phyloP scores from a whole-genome alignment of 2,329 filamentous ascomycete genomes.

The Cercospora brassicicola region DNA sequence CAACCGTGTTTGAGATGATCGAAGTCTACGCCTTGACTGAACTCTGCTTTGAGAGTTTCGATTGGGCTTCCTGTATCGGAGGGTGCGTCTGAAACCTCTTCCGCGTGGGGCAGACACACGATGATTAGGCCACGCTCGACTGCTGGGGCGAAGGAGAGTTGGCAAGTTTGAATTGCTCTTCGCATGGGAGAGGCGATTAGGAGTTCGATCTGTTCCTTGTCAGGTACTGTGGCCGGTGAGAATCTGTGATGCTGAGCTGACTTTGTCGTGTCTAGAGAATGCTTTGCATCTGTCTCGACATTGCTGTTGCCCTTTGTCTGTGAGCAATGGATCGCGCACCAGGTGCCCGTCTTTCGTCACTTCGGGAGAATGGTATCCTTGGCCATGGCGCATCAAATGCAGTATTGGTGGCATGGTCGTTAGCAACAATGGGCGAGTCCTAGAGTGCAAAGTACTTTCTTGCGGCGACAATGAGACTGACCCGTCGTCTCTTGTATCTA shows the following conservation, averaged over 20 bases:
- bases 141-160: conserved; percentile 29
- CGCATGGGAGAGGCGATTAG: conserved; percentile 35
- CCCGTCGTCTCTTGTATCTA: background rate
- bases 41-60: conserved; percentile 26
- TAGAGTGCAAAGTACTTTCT: background rate
- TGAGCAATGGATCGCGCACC: conserved; percentile 33
- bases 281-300: conserved; percentile 26
- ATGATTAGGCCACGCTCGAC: conserved; percentile 32
- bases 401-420: conserved; percentile 29
- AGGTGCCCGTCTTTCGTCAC: conserved; percentile 31
- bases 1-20: conserved; percentile 32
- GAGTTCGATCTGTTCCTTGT: conserved; percentile 30
- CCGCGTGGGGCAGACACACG: conserved; percentile 32
- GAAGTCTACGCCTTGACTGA: conserved; percentile 31
- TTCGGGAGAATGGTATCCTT: conserved; percentile 34
- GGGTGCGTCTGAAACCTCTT: conserved; percentile 33
- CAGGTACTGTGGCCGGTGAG: background rate
- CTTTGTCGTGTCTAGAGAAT: conserved; percentile 33
- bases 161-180: conserved; percentile 34
- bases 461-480: background rate
- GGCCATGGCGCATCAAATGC: conserved; percentile 37
- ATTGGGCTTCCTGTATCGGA: conserved; percentile 32
- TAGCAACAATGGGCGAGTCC: background rate
- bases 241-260: conserved; percentile 1
- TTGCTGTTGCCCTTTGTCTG: conserved; percentile 32